Conservation (phyloP, 306 rosid species). For the Ochetophila trinervis region DNA sequence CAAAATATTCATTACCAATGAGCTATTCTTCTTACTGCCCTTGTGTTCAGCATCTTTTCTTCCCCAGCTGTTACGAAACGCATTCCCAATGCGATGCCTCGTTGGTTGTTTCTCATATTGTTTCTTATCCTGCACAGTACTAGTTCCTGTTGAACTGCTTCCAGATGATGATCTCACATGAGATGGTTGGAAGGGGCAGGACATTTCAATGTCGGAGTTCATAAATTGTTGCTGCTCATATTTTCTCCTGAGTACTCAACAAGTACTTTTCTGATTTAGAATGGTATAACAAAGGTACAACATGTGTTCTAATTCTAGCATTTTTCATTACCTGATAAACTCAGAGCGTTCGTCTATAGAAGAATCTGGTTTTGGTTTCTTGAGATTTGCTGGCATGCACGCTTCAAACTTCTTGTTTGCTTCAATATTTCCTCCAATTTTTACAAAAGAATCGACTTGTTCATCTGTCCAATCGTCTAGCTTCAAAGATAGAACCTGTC, state of each 20-base stretch:
- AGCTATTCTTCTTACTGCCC: conserved; percentile 49
- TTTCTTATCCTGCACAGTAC: conserved; percentile 44
- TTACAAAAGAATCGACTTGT: conserved; percentile 58
- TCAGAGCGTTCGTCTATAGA: conserved; percentile 70
- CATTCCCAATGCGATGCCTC: conserved; percentile 59
- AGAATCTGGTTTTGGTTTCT: conserved; percentile 70
- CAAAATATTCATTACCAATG: conserved; percentile 48
- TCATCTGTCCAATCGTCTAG: conserved; percentile 90
- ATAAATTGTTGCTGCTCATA: conserved; percentile 63
- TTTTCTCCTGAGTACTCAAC: conserved; percentile 64
- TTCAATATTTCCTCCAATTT: conserved; percentile 62
- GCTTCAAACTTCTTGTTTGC: conserved; percentile 80
- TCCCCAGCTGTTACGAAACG: conserved; percentile 72
- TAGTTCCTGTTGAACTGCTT: conserved; percentile 26
- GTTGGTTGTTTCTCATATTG: conserved; percentile 41
- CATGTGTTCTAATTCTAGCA: neutral
- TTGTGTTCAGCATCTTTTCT: conserved; percentile 70
- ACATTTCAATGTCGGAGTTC: conserved; percentile 21
- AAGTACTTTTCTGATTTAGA: conserved; percentile 21
- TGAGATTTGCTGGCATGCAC: conserved; percentile 43
- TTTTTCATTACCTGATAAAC: conserved; percentile 63
- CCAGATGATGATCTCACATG: conserved; percentile 37
- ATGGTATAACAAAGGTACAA: neutral
- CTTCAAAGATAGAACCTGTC: conserved; percentile 82
- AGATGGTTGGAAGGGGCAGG: conserved; percentile 41